Evolutionary conservation across 805 yeast species (phyloP), one percentile per base, ranked within the genome.

Genomic region (Ogataea salicorniae): DNA sequence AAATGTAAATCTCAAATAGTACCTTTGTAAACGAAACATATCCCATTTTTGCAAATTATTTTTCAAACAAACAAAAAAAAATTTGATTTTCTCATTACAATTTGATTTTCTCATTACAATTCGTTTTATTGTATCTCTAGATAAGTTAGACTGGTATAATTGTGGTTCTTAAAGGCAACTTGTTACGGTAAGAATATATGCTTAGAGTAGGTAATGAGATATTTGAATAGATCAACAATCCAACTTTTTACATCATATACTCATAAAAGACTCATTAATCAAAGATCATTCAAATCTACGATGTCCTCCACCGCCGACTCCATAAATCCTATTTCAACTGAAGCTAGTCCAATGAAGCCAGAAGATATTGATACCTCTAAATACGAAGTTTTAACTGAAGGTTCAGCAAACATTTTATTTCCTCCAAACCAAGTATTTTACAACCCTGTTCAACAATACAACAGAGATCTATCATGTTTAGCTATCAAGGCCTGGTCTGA

Each of bases 371-470:
- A 61, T 39, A 46, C 53, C 2, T 50, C 60, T 13, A 56, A 61
- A 39, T 65, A 55, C 44, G 63, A 65, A 42, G 54, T 60, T 6
- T 68, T 75, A 26, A 70, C 62, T 40, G 99, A 94, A 65, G 99
- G 99, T 2, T 71, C 76, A 47, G 97, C 98, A 14, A 77, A 83
- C 22, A 82, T 94, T 39, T 71, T 91, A 33, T 86, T 85, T 52
- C 92, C 96, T 4, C 84, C 87, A 58, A 82, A 82, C 42, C 90
- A 87, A 55, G 99, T 94, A 11, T 94, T 94, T 62, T 94, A 94
- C 68, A 94, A 94, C 63, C 97, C 96, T 9, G 86, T 94, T 47
- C 99, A 94, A 68, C 98, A 92, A 68, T 94, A 90, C 69, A 94
- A 94, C 66, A 77, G 99, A 58, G 99, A 94, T 63, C 69, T 94